Evolutionary conservation across 495 filamentous ascomycete genomes (phyloP), one percentile per base, ranked within the genome.

Genomic region (Hypoxylon subgilvum): DNA sequence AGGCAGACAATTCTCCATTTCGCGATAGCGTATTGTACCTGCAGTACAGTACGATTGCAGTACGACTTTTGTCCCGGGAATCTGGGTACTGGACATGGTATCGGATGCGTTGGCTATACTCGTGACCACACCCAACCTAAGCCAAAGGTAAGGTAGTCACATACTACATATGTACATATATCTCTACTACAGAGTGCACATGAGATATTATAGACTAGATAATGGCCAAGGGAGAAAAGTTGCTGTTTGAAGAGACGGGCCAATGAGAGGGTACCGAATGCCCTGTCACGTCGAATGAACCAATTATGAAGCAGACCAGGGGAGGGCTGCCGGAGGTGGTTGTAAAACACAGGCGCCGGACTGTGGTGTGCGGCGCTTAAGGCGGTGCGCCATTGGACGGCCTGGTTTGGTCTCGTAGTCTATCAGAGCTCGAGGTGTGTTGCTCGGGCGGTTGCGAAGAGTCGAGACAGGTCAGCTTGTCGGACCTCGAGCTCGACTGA

Each of bases 261-360:
- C n/a, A n/a, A n/a, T n/a, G n/a, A n/a, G n/a, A n/a, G n/a, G n/a
- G 40, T 36, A 13, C 34, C 14, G 38, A 39, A 31, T 55, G 19
- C 53, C 22, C 35, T 32, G 49, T 52, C 41, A 50, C 48, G 42
- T 52, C 46, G 46, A 13, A 34, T 34, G 17, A 34, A 25, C 63
- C 57, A 66, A 43, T 66, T 52, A 62, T 54, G 63, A 66, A 66
- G 62, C 63, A 28, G 44, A 57, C 43, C 57, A 47, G 52, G 46
- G 48, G 52, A 45, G 22, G 46, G 19, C 47, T 38, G 42, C 19
- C 27, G 39, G 17, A 7, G 38, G n/a, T n/a, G n/a, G 31, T 0
- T 44, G 22, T 51, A 43, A 67, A 67, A 67, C 59, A 67, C 59
- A 67, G 49, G 63, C 59, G 63, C 59, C 53, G 25, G 48, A n/a